These are phyloP conservation scores for Zea luxurians DNA, from an alignment of 176 grass and related monocot species.

Conservation along the genomic window DNA sequence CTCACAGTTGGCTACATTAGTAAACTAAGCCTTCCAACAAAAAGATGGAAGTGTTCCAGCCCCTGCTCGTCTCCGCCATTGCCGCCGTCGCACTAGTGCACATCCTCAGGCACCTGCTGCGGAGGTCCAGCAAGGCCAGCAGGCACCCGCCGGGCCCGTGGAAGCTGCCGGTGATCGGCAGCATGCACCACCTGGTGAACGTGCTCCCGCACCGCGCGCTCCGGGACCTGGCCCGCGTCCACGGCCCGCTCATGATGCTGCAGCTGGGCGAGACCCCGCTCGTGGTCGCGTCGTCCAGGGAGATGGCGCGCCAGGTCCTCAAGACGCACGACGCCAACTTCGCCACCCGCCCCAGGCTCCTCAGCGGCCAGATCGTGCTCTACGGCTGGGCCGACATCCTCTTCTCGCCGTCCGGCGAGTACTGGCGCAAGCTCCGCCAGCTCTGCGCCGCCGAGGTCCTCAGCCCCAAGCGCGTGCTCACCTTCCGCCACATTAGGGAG, in stretches of 20 bases:
- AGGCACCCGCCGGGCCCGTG: slow-evolving; percentile 46
- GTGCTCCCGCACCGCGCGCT: slow-evolving; percentile 46
- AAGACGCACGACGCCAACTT: slow-evolving; percentile 59
- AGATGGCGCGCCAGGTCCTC: slow-evolving; percentile 49
- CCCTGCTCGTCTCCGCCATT: not conserved
- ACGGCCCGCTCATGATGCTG: slow-evolving; percentile 59
- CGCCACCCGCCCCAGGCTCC: slow-evolving; percentile 49
- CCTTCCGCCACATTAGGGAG: slow-evolving; percentile 47
- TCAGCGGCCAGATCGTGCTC: slow-evolving; percentile 45
- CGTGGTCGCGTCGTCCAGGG: slow-evolving; percentile 37
- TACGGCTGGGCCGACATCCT: slow-evolving; percentile 55
- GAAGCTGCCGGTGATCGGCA: slow-evolving; percentile 52
- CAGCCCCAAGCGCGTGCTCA: slow-evolving; percentile 45
- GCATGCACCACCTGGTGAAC: slow-evolving; percentile 59
- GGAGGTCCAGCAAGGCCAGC: no score
- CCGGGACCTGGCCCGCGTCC: slow-evolving; percentile 6
- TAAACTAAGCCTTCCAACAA: not conserved
- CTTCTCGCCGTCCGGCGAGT: slow-evolving; percentile 48
- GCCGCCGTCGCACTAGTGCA: not conserved
- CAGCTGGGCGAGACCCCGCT: slow-evolving; percentile 42
- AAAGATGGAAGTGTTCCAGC: not conserved
- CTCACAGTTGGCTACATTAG: no score
- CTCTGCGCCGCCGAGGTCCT: slow-evolving; percentile 51
- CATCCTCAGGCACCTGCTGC: not conserved
- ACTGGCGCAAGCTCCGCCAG: slow-evolving; percentile 61